Evolutionary conservation across 768 basidiomycete species (phyloP).

Genomic region (Leccinum obscurum): DNA sequence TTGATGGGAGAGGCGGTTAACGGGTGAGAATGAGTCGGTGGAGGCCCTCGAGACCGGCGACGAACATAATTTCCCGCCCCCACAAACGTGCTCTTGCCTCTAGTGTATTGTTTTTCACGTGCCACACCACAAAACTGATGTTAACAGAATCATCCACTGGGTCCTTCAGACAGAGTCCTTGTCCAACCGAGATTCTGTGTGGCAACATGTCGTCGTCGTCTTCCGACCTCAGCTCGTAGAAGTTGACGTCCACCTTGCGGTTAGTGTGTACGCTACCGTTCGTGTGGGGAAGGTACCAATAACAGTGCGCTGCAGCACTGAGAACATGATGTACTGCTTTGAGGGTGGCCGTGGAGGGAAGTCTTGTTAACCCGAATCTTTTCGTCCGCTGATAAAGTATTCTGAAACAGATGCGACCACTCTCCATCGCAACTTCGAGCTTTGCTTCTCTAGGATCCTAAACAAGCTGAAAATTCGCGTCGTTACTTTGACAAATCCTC

Average conservation of each 20-base stretch:
- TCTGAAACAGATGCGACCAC: background rate
- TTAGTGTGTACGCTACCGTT: background rate
- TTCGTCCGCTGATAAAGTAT: background rate
- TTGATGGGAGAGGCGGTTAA: too few relatives aligned
- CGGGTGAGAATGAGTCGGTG: too few relatives aligned
- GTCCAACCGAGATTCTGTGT: background rate
- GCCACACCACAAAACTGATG: slow-evolving; percentile 24
- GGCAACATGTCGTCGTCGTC: slow-evolving; percentile 1
- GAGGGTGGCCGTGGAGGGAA: background rate
- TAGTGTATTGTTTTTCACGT: slow-evolving; percentile 22
- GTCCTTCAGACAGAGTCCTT: slow-evolving; percentile 7
- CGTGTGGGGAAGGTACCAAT: slow-evolving; percentile 21
- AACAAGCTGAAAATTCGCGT: background rate
- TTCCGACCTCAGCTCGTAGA: slow-evolving; percentile 5
- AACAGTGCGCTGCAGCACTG: slow-evolving; percentile 18
- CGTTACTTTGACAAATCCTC: background rate
- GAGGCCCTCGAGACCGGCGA: too few relatives aligned
- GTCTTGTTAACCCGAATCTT: slow-evolving; percentile 2
- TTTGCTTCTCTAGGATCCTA: background rate
- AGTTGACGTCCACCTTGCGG: slow-evolving; percentile 10
- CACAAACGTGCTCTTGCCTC: too few relatives aligned
- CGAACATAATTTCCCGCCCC: too few relatives aligned
- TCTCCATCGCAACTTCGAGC: background rate
- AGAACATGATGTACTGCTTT: slow-evolving; percentile 2
- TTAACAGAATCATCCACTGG: background rate